Evolutionary conservation across 2,329 filamentous ascomycete species (phyloP), one percentile per base, ranked within the genome.

Genomic region (Trichoderma sp.): DNA sequence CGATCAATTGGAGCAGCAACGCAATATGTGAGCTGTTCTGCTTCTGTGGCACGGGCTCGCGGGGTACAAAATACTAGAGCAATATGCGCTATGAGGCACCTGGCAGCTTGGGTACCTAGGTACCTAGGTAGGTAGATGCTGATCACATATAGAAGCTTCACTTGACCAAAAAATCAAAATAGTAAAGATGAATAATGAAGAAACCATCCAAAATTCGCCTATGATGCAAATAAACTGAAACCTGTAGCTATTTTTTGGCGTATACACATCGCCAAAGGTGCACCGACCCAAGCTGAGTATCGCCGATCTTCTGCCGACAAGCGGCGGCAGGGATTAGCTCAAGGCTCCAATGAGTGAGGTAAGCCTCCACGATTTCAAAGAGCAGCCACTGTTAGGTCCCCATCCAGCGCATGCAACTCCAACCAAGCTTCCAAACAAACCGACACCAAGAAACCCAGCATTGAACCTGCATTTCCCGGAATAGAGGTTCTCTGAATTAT

Each of bases 271-370:
- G 10, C 19, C 43, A 10, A 47, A 11, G 43, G n/a, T n/a, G 43
- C 21, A 11, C n/a, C 14, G 13, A n/a, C 5, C 33, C 21, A 33
- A 43, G 59, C 40, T 33, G 29, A 49, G 62, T 70, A 71, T 60
- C 68, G 55, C 77, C 79, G 79, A 79, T 62, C 56, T 79, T 80
- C 74, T 76, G 70, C 79, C 79, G 78, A 37, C 52, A 37, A 60
- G 62, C 67, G 66, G 69, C 57, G 60, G 69, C 72, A 68, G 71
- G 74, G 72, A 71, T 73, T 73, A 75, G 76, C 71, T 71, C 74
- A 78, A 79, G 78, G 78, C 78, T 81, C 74, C 79, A 79, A 73
- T 75, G 74, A 75, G 76, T 81, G 79, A 81, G 79, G 79, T 81
- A 81, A 81, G 80, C 80, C 59, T 70, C 67, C 58, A 49, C 56